A percentile compares a stretch with the other conserved stretches of the same genome.
These are phyloP conservation scores for Stephania yunnanensis DNA, from an alignment of 164 flowering plant genomes.

Conservation along the genomic window DNA sequence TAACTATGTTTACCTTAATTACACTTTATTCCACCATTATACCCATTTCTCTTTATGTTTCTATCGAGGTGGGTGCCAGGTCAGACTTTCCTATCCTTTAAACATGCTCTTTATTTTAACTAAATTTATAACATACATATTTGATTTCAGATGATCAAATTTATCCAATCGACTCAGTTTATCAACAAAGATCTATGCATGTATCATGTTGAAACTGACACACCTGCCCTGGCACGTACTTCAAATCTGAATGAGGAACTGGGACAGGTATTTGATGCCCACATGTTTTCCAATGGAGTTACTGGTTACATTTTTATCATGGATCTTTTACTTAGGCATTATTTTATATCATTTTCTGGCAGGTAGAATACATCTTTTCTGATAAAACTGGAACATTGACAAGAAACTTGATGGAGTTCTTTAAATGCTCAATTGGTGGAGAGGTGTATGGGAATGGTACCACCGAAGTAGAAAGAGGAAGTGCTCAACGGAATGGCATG, in stretches of 20 bases:
- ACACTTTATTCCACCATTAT: slow-evolving; percentile 90
- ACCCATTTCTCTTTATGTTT: slow-evolving; percentile 94
- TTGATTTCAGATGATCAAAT: slow-evolving; percentile 78
- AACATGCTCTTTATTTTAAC: slow-evolving; percentile 7
- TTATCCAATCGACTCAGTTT: slow-evolving; percentile 86
- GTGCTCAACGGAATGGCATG: slow-evolving; percentile 58
- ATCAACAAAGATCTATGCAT: slow-evolving; percentile 85
- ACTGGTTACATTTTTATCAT: neutral
- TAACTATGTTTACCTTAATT: slow-evolving; percentile 81
- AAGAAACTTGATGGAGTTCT: slow-evolving; percentile 95
- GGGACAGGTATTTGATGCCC: slow-evolving; percentile 62
- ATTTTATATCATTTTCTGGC: slow-evolving; percentile 11
- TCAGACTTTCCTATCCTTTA: neutral
- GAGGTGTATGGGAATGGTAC: slow-evolving; percentile 82
- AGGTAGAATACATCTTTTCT: slow-evolving; percentile 97
- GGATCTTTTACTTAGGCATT: neutral
- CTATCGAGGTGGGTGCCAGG: slow-evolving; percentile 67
- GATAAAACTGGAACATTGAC: slow-evolving; percentile 98
- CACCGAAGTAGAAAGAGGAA: slow-evolving; percentile 84
- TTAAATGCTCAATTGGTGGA: slow-evolving; percentile 95
- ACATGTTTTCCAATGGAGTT: neutral
- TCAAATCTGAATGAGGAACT: slow-evolving; percentile 98
- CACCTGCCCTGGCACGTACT: slow-evolving; percentile 94
- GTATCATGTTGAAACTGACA: slow-evolving; percentile 80
- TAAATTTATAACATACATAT: neutral